A percentile compares a stretch with the other conserved stretches of the same genome.
Conservation (phyloP, 1,284 basidiomycete species). For the Rhodotorula sp. region DNA sequence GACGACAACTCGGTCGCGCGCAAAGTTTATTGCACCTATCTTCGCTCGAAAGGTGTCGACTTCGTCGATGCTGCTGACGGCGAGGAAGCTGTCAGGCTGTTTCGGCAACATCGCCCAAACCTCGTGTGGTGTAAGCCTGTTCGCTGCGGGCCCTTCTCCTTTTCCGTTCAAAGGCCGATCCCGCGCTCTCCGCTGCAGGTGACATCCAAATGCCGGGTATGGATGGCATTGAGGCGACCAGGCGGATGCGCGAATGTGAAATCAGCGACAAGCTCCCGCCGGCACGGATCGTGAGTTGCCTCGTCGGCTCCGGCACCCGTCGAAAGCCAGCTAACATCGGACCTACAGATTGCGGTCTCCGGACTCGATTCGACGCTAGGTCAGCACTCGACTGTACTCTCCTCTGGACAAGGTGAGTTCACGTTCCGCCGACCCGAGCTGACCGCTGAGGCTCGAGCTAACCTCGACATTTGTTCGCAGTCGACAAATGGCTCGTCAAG, state of each 20-base stretch:
- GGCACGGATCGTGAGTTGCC: too few species aligned
- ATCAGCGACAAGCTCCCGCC: neutral
- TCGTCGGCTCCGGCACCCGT: too few species aligned
- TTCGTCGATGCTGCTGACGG: conserved; percentile 12
- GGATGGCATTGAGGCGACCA: conserved; percentile 9
- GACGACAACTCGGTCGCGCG: conserved; percentile 28
- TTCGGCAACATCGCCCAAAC: conserved; percentile 10
- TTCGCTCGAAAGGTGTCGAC: neutral
- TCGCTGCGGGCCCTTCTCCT: neutral
- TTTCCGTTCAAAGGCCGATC: too few species aligned
- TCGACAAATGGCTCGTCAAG: conserved; percentile 15
- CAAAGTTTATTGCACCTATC: conserved; percentile 2
- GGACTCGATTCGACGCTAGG: conserved; percentile 11
- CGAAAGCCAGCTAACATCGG: neutral
- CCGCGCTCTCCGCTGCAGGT: neutral
- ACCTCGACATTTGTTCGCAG: neutral
- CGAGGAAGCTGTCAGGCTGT: conserved; percentile 8
- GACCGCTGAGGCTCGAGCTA: neutral
- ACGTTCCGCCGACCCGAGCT: too few species aligned
- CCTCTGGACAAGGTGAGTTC: conserved; percentile 5
- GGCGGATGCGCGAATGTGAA: conserved; percentile 12
- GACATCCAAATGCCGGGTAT: conserved; percentile 21
- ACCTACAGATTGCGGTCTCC: conserved; percentile 6
- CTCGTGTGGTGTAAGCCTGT: conserved; percentile 6
- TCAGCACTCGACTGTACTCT: neutral